phyloP scores from a whole-genome alignment of 306 rosid species.

The Trifolium fragiferum region DNA sequence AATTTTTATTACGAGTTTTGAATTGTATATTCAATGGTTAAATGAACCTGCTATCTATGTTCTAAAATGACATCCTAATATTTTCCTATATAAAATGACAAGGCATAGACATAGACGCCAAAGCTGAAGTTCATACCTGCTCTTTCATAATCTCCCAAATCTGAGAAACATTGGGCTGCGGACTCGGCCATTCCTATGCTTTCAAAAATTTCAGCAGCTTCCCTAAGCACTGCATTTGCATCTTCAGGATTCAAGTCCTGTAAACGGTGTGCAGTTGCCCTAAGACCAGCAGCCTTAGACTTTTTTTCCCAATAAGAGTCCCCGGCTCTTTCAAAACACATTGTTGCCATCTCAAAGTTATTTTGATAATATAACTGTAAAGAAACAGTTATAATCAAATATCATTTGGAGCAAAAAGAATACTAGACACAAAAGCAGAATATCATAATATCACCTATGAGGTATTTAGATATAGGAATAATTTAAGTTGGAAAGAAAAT shows the following conservation, averaged over 20 bases:
- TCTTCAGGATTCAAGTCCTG: conserved; percentile 49
- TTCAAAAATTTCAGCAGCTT: conserved; percentile 79
- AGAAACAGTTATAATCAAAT: too few species aligned
- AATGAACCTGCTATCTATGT: background rate
- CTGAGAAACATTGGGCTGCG: conserved; percentile 72
- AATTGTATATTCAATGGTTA: too few species aligned
- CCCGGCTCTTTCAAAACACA: conserved; percentile 78
- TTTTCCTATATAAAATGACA: background rate
- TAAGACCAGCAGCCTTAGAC: conserved; percentile 73
- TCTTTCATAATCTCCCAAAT: conserved; percentile 67
- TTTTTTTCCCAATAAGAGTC: conserved; percentile 75
- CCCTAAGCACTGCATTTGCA: conserved; percentile 67
- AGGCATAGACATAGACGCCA: background rate
- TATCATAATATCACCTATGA: background rate
- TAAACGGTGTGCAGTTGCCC: conserved; percentile 59
- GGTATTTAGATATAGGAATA: background rate
- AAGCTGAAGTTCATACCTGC: conserved; percentile 56
- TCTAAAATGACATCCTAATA: background rate
- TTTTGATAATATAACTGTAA: conserved; percentile 65
- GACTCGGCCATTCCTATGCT: conserved; percentile 62
- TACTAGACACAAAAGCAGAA: background rate
- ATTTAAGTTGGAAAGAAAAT: conserved; percentile 6
- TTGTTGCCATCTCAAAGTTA: conserved; percentile 77
- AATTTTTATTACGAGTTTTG: too few species aligned
- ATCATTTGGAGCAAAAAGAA: too few species aligned